Evolutionary conservation across 768 basidiomycete species (phyloP).

Genomic region (Tulasnella sp.): DNA sequence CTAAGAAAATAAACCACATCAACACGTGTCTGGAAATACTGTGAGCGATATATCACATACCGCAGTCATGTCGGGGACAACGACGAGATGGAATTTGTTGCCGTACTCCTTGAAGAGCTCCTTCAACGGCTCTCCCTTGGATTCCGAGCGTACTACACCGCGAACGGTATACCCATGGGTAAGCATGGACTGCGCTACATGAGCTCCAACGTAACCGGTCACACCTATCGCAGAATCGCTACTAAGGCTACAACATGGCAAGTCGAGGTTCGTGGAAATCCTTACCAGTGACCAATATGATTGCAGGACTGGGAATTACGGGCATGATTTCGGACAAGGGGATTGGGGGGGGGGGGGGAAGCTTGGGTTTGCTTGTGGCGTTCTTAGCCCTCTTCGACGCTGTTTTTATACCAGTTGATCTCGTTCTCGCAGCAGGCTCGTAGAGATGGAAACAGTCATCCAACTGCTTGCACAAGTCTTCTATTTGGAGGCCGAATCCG

Average conservation of each 20-base stretch:
- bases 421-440: no score
- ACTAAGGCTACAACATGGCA: no score
- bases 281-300: conserved; percentile 35
- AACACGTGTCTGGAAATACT: not conserved
- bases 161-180: conserved; percentile 47
- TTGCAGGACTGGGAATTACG: conserved; percentile 27
- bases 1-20: not conserved
- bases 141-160: conserved; percentile 49
- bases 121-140: conserved; percentile 49
- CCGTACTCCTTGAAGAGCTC: conserved; percentile 43
- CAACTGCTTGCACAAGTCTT: no score
- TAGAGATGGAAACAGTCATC: no score
- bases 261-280: no score
- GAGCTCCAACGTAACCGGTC: conserved; percentile 38
- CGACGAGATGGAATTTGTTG: conserved; percentile 45
- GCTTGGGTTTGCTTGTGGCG: no score
- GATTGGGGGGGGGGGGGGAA: no score
- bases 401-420: no score
- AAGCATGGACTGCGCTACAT: conserved; percentile 40
- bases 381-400: no score
- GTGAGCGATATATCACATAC: conserved; percentile 38
- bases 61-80: conserved; percentile 50
- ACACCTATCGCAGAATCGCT: conserved; percentile 17
- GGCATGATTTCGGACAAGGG: conserved; percentile 8
- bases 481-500: no score